Evolutionary conservation across 768 basidiomycete genomes (phyloP), one percentile per base, ranked within the genome.

Genomic region (Phlebiopsis gigantea): DNA sequence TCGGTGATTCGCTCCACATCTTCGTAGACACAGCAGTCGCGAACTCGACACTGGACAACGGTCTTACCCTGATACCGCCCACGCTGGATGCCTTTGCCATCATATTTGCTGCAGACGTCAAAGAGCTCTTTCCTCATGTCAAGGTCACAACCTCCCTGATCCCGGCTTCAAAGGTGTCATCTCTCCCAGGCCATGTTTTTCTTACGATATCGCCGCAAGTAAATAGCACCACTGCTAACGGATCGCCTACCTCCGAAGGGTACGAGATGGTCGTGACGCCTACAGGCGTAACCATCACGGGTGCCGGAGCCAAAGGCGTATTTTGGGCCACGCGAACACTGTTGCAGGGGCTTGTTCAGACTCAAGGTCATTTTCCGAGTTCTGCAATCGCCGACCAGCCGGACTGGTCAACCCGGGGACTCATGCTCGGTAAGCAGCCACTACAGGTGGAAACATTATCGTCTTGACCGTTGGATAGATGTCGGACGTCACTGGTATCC

Each of bases 321-420:
- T 68, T 66, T 55, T 68, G 67, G 66, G 67, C 53, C 7, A 66
- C 67, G 19, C 60, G 67, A 10, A 67, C 67, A 7, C 47, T 68
- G 31, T 58, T 68, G 12, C 67, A 68, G 53, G 66, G 62, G 12
- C 56, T 66, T 30, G 58, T 62, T 31, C 55, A 67, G 46, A 43
- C 44, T 39, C 54, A 60, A 25, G 63, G 63, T 7, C 46, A 41
- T 39, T 67, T 68, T 55, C 67, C 66, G 24, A 44, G 52, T 9
- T 63, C 62, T 19, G 56, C 46, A 29, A 57, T 67, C 9, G 42
- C 46, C 17, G 67, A 67, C 54, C 59, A 62, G 46, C 67, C 67
- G 4, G 64, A 66, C 57, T 67, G 65, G 65, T 41, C 31, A 12
- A 66, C 63, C 7, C 58, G 65, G 15, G 67, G 66, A 6, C 61